A percentile compares a stretch with the other conserved stretches of the same genome.
Conservation (phyloP, 202 grass and related monocot species). For the Saccharum hybrid region DNA sequence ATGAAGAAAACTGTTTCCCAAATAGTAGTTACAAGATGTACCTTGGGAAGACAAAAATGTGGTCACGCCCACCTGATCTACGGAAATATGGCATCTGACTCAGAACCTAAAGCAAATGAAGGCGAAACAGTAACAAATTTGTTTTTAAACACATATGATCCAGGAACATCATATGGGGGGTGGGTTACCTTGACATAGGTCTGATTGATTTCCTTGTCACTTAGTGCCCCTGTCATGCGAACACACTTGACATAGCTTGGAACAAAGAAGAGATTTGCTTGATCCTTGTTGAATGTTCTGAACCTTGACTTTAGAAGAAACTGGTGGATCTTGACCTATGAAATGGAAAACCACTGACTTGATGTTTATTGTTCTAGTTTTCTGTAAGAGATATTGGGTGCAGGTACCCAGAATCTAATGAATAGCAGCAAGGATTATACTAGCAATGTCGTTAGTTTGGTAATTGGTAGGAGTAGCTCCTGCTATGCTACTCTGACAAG, state of each 20-base stretch:
- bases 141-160: not conserved
- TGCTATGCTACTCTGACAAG: not conserved
- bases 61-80: slow-evolving; percentile 83
- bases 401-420: slow-evolving; percentile 5
- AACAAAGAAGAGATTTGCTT: slow-evolving; percentile 91
- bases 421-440: not conserved
- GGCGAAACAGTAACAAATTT: not conserved
- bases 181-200: slow-evolving; percentile 90
- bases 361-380: not conserved
- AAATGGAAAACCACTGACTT: not conserved
- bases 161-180: not conserved
- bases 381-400: not conserved
- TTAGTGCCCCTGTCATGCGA: slow-evolving; percentile 71
- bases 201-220: slow-evolving; percentile 91
- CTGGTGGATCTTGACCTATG: slow-evolving; percentile 89
- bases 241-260: slow-evolving; percentile 95
- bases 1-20: not conserved
- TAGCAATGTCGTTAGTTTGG: not conserved
- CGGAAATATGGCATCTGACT: slow-evolving; percentile 95
- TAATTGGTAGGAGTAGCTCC: not conserved
- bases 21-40: slow-evolving; percentile 34
- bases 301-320: slow-evolving; percentile 85
- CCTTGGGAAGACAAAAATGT: slow-evolving; percentile 99
- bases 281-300: slow-evolving; percentile 70
- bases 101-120: slow-evolving; percentile 61